These are phyloP conservation scores for Cutaneotrichosporon cavernicola DNA, from an alignment of 1,284 basidiomycete species.

Conservation along the genomic window DNA sequence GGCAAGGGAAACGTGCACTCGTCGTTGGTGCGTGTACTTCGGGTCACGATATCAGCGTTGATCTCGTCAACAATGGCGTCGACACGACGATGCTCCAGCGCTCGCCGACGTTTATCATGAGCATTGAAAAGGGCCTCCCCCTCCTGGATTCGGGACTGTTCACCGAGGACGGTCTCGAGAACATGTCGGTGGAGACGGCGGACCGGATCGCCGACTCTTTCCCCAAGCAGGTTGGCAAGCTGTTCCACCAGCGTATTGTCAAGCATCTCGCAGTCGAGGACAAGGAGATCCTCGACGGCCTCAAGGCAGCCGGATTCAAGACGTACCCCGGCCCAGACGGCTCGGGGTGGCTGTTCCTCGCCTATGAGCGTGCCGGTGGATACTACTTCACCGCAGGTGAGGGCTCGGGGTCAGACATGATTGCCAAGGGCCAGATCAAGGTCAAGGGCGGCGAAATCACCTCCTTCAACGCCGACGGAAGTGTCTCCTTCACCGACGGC, in stretches of 20 bases:
- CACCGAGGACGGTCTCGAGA: conserved; percentile 17
- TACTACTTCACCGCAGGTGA: conserved; percentile 59
- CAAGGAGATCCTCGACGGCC: conserved; percentile 60
- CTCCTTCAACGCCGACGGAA: conserved; percentile 53
- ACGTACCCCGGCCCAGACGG: conserved; percentile 60
- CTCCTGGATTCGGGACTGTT: conserved; percentile 34
- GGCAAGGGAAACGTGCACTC: conserved; percentile 61
- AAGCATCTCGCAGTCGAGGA: conserved; percentile 60
- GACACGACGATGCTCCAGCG: conserved; percentile 66
- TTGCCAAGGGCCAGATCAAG: conserved; percentile 71
- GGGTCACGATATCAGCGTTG: conserved; percentile 56
- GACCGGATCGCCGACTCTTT: conserved; percentile 59
- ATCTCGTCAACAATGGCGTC: conserved; percentile 57
- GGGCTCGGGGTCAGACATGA: conserved; percentile 58
- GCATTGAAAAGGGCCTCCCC: conserved; percentile 55
- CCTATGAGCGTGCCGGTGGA: conserved; percentile 52
- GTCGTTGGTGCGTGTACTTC: conserved; percentile 65
- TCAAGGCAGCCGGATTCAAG: conserved; percentile 63
- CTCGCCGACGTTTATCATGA: conserved; percentile 64
- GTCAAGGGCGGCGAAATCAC: conserved; percentile 65
- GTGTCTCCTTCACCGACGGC: conserved; percentile 66
- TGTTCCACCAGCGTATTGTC: conserved; percentile 57
- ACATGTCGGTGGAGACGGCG: conserved; percentile 51
- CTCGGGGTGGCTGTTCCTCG: conserved; percentile 42
- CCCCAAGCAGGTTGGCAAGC: conserved; percentile 54